phyloP scores from a whole-genome alignment of 176 grass and related monocot genomes.

The Carex scoparia region DNA sequence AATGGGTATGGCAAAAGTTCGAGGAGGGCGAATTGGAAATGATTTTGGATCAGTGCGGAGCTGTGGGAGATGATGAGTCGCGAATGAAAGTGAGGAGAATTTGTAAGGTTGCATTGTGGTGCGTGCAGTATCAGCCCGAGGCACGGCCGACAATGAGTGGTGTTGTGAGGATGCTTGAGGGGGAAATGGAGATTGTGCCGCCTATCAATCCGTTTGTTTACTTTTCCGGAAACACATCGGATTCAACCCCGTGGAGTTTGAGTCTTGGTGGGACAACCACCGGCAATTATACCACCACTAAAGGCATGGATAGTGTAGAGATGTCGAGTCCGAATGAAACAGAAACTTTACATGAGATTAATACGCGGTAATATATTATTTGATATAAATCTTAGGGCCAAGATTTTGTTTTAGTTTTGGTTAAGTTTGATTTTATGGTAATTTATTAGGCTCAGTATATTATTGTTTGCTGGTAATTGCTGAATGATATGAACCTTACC shows the following conservation, averaged over 20 bases:
- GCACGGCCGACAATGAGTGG: slow-evolving; percentile 41
- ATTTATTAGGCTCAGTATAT: neutral
- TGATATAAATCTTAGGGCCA: neutral
- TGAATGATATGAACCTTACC: too few species aligned
- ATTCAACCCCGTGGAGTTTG: slow-evolving; percentile 16
- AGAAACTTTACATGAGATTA: neutral
- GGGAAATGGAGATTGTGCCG: slow-evolving; percentile 46
- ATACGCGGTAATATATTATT: neutral
- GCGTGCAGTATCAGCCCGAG: slow-evolving; percentile 43
- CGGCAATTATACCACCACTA: neutral
- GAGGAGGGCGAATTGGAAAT: slow-evolving; percentile 28
- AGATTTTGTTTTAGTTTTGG: neutral
- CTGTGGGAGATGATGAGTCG: slow-evolving; percentile 15
- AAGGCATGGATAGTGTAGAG: neutral
- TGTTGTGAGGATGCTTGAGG: slow-evolving; percentile 63
- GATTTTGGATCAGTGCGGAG: slow-evolving; percentile 13
- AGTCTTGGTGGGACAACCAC: neutral
- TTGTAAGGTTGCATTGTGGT: slow-evolving; percentile 67
- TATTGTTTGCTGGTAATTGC: neutral
- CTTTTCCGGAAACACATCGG: slow-evolving; percentile 19
- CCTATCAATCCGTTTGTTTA: slow-evolving; percentile 43
- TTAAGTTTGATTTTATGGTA: neutral
- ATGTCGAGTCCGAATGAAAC: neutral
- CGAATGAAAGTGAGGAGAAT: slow-evolving; percentile 37
- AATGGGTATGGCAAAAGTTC: slow-evolving; percentile 52